Evolutionary conservation across 495 filamentous ascomycete genomes (phyloP).

Genomic region (Aspergillus egyptiacus): DNA sequence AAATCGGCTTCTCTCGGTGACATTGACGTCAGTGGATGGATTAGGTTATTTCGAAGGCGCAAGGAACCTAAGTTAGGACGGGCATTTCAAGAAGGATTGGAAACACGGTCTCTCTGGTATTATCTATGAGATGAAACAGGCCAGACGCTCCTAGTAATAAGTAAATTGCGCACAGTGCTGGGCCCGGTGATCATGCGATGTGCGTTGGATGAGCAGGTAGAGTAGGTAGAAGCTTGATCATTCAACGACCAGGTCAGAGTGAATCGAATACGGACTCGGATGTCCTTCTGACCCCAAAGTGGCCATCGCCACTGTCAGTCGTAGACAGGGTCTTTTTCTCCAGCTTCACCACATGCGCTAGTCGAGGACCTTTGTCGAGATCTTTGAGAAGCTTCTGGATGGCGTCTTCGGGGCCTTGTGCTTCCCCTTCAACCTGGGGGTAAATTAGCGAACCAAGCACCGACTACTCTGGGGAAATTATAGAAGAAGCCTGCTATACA

Average conservation of each 20-base stretch:
- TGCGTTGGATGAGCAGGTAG: background rate
- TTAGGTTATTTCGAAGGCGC: background rate
- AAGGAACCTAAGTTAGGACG: background rate
- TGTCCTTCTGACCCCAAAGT: constrained; percentile 50
- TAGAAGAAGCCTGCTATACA: background rate
- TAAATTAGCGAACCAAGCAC: background rate
- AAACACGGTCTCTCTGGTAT: no score
- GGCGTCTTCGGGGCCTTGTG: constrained; percentile 61
- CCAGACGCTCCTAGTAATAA: background rate
- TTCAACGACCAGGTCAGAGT: background rate
- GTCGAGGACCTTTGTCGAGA: constrained; percentile 64
- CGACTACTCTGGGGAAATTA: no score
- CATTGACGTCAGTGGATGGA: background rate
- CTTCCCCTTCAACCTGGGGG: constrained; percentile 79
- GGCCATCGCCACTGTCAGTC: constrained; percentile 61
- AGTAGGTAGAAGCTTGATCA: background rate
- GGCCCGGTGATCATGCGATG: background rate
- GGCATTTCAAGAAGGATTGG: background rate
- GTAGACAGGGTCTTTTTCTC: constrained; percentile 60
- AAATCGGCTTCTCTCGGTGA: constrained; percentile 13
- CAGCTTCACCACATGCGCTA: constrained; percentile 63
- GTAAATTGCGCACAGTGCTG: background rate
- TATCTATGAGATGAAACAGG: background rate
- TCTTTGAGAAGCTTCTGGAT: constrained; percentile 68
- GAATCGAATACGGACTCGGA: constrained; percentile 27